phyloP scores from a whole-genome alignment of 768 basidiomycete species.

The Suillus lakei region DNA sequence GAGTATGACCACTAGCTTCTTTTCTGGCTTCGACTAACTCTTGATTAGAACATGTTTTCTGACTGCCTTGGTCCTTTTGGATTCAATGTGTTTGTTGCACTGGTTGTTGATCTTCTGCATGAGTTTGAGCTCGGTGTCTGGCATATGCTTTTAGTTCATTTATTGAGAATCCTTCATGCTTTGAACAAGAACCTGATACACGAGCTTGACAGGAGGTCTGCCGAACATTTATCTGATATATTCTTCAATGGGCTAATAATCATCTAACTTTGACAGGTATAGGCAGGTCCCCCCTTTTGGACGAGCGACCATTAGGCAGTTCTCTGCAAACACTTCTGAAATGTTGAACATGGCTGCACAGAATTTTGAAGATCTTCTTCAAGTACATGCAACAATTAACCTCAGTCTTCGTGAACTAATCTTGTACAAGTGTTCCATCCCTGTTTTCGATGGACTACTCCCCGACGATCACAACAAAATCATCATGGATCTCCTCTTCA shows the following conservation, averaged over 20 bases:
- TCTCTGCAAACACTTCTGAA: too few relatives aligned
- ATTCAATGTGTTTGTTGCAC: too few relatives aligned
- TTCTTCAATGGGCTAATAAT: background rate
- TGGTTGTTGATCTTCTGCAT: too few relatives aligned
- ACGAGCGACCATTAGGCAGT: too few relatives aligned
- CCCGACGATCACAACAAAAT: constrained; percentile 25
- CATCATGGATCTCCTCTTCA: constrained; percentile 29
- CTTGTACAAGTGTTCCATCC: constrained; percentile 37
- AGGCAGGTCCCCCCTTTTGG: background rate
- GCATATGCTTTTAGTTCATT: constrained; percentile 30
- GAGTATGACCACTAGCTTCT: background rate
- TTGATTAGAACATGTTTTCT: constrained; percentile 40
- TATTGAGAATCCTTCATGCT: constrained; percentile 35
- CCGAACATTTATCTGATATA: constrained; percentile 23
- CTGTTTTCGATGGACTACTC: constrained; percentile 32
- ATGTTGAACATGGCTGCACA: too few relatives aligned
- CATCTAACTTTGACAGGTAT: too few relatives aligned
- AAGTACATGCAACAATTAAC: too few relatives aligned
- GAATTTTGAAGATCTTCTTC: too few relatives aligned
- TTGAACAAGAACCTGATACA: constrained; percentile 21
- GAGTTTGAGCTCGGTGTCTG: too few relatives aligned
- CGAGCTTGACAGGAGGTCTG: constrained; percentile 33
- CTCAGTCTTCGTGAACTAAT: too few relatives aligned
- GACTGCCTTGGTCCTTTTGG: constrained; percentile 10
- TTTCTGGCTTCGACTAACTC: too few relatives aligned